phyloP scores from a whole-genome alignment of 2,329 filamentous ascomycete genomes.

The Aspergillus pseudoglaucus region DNA sequence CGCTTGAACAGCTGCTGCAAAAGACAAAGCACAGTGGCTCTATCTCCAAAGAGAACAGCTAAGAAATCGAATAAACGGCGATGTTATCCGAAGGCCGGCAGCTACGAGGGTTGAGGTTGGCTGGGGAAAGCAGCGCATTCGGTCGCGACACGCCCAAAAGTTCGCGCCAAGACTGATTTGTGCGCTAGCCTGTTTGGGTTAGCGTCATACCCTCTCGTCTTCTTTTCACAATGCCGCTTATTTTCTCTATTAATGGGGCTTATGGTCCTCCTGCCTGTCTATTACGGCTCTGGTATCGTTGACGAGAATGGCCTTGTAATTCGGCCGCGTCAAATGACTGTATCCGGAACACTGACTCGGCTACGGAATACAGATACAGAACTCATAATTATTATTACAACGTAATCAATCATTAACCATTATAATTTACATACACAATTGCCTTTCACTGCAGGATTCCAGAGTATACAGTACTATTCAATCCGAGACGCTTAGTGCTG shows the following conservation, averaged over 20 bases:
- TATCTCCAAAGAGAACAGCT: background rate
- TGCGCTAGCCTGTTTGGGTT: slow-evolving; percentile 14
- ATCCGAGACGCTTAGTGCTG: background rate
- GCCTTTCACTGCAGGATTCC: no score
- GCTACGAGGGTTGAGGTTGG: slow-evolving; percentile 16
- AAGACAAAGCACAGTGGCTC: background rate
- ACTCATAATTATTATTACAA: background rate
- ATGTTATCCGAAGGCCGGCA: background rate
- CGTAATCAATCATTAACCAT: background rate
- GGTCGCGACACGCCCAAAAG: slow-evolving; percentile 30
- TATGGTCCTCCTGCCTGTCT: no score
- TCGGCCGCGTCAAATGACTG: no score
- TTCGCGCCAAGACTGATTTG: slow-evolving; percentile 26
- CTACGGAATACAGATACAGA: no score
- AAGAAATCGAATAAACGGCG: background rate
- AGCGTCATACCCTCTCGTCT: background rate
- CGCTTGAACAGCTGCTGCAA: slow-evolving; percentile 2
- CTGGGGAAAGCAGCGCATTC: slow-evolving; percentile 17
- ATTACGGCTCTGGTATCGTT: no score
- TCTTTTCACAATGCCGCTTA: background rate
- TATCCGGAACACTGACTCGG: no score
- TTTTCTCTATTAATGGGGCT: background rate
- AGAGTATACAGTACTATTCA: background rate
- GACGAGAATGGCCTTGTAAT: no score
- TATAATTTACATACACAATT: background rate